These are phyloP conservation scores for Hymenoscyphus salicellus DNA, from an alignment of 2,329 filamentous ascomycete species.

Conservation along the genomic window DNA sequence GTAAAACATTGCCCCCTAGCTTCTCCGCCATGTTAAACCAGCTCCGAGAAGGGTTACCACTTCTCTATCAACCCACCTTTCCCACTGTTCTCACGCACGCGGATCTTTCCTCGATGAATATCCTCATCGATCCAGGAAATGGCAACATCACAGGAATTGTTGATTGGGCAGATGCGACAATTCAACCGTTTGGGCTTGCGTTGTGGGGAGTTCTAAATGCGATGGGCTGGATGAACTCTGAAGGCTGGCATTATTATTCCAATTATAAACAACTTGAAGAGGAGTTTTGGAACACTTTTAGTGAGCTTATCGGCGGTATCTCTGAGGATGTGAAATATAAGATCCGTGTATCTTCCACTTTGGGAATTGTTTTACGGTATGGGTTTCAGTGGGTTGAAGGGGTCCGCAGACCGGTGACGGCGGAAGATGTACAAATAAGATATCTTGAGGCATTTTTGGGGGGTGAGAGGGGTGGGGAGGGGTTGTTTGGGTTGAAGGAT, in stretches of 20 bases:
- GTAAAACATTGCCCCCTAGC: not conserved
- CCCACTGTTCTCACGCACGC: not conserved
- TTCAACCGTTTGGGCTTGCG: constrained; percentile 14
- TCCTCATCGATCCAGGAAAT: not conserved
- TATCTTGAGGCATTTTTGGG: not conserved
- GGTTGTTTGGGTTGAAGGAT: too few species aligned
- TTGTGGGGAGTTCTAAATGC: constrained; percentile 11
- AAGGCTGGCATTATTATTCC: not conserved
- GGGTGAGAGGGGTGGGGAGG: too few species aligned
- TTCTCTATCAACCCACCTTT: not conserved
- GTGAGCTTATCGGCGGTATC: not conserved
- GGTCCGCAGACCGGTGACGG: not conserved
- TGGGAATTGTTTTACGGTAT: not conserved
- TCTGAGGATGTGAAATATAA: not conserved
- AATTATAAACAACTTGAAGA: not conserved
- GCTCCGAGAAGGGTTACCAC: not conserved
- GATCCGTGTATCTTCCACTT: not conserved
- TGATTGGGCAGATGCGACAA: constrained; percentile 16
- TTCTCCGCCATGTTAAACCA: not conserved
- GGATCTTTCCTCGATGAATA: not conserved
- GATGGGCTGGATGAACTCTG: not conserved
- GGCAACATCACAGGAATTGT: constrained; percentile 13
- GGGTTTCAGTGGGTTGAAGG: not conserved
- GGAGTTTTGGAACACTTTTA: not conserved
- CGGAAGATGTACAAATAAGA: not conserved